Conservation (phyloP, 768 basidiomycete genomes). For the Zangia roseola region DNA sequence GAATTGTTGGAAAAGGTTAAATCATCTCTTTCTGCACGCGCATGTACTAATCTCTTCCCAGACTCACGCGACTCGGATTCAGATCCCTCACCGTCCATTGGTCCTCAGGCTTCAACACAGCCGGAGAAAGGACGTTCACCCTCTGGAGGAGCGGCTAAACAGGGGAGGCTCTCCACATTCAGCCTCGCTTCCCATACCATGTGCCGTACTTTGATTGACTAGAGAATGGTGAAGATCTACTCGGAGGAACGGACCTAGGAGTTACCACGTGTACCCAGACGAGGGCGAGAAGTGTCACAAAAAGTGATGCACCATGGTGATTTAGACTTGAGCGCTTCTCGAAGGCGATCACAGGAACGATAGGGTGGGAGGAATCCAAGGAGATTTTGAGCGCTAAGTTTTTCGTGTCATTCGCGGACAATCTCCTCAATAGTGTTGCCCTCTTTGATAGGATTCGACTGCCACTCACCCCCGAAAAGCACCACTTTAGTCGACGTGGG, state of each 20-base stretch:
- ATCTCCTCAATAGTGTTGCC: not conserved
- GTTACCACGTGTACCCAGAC: constrained; percentile 8
- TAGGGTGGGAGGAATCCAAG: constrained; percentile 66
- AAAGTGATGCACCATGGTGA: constrained; percentile 21
- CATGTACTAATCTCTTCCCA: not conserved
- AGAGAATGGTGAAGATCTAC: constrained; percentile 47
- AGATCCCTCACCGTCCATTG: not conserved
- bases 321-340: constrained; percentile 68
- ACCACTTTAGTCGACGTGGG: constrained; percentile 65
- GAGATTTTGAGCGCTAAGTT: constrained; percentile 53
- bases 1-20: not conserved
- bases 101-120: not conserved
- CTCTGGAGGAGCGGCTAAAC: not conserved
- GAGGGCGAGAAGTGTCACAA: not conserved
- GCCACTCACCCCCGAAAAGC: constrained; percentile 48
- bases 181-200: constrained; percentile 63
- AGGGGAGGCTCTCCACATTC: constrained; percentile 50
- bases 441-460: constrained; percentile 51
- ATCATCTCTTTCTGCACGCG: not conserved
- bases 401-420: not conserved
- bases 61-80: not conserved
- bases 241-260: constrained; percentile 21
- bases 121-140: not conserved
- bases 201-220: constrained; percentile 75
- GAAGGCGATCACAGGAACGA: constrained; percentile 72